Base-by-base conservation (phyloP, 176 grass and related monocot species). In the Pharus latifolius region DNA sequence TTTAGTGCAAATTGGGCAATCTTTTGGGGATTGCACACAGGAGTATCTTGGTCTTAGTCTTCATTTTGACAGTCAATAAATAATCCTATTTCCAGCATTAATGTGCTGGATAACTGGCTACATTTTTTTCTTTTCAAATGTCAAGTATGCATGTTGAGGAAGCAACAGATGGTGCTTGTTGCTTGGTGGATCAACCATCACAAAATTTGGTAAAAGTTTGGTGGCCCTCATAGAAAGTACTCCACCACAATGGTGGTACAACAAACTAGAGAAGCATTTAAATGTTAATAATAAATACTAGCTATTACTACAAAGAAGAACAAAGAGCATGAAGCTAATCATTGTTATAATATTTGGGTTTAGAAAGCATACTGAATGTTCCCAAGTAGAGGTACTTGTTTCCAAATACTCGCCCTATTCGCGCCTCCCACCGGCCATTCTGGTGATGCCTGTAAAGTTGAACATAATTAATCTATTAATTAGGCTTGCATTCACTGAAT, bases 311-410 rank as follows among this genome's bases (percentile, higher is more conserved):
- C 16, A 76, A 80, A 76, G 33, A 62, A 59, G 57, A 32, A 11
- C 51, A 79, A 79, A 68, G 68, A 68, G 54, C 22, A 68, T 74
- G 82, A 18, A 42, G 10, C 63, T 49, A 13, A 11, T 40, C n/a
- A n/a, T n/a, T n/a, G n/a, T n/a, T n/a, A n/a, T 44, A 16, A 10
- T 26, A 40, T 40, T 9, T 62, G 35, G 20, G 20, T 22, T 23
- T 2, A 56, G 45, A 40, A 47, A 49, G 33, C 81, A 38, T 86
- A 97, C 94, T 71, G 50, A 89, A 97, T 57, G 94, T 97, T 63
- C 94, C 94, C 45, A 97, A 25, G 59, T 92, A 97, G 49, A 94
- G 87, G 67, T 99, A 99, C 63, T 99, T 99, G 71, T 91, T 94
- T 27, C 95, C 90, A 22, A 86, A 70, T 26, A 91, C 90, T 48